Conservation (phyloP, 257 asterid species). For the Verbena officinalis region DNA sequence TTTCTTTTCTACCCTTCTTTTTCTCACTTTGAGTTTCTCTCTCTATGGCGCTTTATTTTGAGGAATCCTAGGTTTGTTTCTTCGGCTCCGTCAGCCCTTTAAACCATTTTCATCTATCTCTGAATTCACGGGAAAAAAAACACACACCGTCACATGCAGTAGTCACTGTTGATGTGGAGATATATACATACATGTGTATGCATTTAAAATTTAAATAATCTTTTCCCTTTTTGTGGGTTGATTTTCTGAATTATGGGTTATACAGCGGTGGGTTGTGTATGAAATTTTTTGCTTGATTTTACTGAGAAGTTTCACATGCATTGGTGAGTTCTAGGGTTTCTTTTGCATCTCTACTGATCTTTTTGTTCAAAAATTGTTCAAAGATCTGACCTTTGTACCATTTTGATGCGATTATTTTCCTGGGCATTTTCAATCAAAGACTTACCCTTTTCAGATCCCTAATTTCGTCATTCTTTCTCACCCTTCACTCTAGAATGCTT, state of each 20-base stretch:
- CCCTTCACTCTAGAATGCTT: constrained; percentile 36
- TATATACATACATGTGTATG: constrained; percentile 23
- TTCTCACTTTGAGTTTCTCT: constrained; percentile 3
- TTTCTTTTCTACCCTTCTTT: background rate
- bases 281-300: constrained; percentile 22
- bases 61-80: constrained; percentile 40
- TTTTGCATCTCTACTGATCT: constrained; percentile 14
- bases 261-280: constrained; percentile 27
- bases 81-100: constrained; percentile 20
- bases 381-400: constrained; percentile 34
- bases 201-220: constrained; percentile 19
- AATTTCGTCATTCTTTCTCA: constrained; percentile 30
- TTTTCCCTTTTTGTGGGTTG: background rate
- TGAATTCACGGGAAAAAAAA: constrained; percentile 16
- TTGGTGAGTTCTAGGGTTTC: constrained; percentile 41
- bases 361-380: constrained; percentile 22
- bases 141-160: constrained; percentile 29
- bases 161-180: constrained; percentile 15
- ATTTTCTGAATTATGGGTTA: constrained; percentile 29
- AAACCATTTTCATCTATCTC: constrained; percentile 7
- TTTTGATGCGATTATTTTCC: constrained; percentile 26
- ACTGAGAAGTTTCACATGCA: constrained; percentile 18
- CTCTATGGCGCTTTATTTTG: constrained; percentile 9
- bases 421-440: constrained; percentile 26
- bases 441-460: constrained; percentile 43